Base-by-base conservation (phyloP, 768 basidiomycete species). In the Lactifluus rugatus region DNA sequence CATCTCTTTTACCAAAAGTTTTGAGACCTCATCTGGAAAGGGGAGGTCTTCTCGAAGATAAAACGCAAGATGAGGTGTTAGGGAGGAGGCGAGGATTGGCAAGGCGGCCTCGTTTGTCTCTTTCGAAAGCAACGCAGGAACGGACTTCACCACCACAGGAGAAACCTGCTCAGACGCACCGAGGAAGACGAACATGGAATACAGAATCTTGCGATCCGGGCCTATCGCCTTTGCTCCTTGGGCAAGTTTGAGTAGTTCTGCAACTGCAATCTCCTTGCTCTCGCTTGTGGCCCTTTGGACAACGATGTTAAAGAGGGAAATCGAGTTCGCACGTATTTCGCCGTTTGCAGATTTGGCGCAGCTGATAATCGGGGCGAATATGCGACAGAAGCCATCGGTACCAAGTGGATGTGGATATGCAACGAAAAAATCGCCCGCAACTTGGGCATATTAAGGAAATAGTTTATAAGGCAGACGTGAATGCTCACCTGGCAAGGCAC, bases 191-290 rank as follows among this genome's bases (percentile, higher is more conserved):
- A 93, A 76, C 84, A 98, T 91, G 1, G 81, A 77, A 71, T 91
- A 94, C 9, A 98, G 74, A 5, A 83, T 69, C 17, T 94, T 83
- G 68, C 98, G 93, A 56, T 95, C 95, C 2, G 88, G 79, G 1
- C 92, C 91, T 0, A 84, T 73, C 0, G 93, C 89, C 75, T 96
- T 99, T 21, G 91, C 88, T 0, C 84, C 70, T 64, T 86, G 84
- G 1, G 92, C 88, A 0, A 92, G 76, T n/a, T 74, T 72, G 10
- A 93, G 72, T 5, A 93, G 70, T 61, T 95, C 91, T 9, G 74
- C 74, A 2, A 84, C 77, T 11, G 82, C 77, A 1, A 74, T 60
- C 6, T 75, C 73, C 10, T 75, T 65, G 23, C 78, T 74, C 5
- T 73, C 72, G 13, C 74, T 61, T 8, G 72, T 66, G 3, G 70